Percentiles rank a stretch among this genome's conserved stretches.
Evolutionary conservation across 768 basidiomycete species (phyloP).

Genomic region (Amanita rimosa): DNA sequence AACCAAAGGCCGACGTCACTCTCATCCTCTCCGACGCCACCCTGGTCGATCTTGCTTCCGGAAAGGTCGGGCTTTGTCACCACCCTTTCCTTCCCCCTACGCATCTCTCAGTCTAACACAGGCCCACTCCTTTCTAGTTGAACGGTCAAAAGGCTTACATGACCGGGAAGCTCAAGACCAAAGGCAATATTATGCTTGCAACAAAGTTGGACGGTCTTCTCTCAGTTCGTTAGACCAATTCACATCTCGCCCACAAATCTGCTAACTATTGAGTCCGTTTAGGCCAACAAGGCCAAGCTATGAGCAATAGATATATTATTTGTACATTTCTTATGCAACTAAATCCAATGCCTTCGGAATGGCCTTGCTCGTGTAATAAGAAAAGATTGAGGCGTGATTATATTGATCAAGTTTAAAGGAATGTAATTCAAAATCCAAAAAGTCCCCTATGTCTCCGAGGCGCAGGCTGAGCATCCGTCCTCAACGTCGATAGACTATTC

Average conservation of each 20-base stretch:
- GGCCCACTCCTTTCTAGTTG: conserved; percentile 28
- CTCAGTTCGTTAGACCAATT: conserved; percentile 42
- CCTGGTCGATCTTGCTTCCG: conserved; percentile 56
- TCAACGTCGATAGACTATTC: conserved; percentile 81
- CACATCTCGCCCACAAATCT: neutral
- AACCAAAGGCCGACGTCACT: conserved; percentile 74
- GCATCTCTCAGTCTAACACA: no score
- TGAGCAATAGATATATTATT: conserved; percentile 13
- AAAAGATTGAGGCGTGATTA: neutral
- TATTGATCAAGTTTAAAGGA: neutral
- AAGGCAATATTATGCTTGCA: conserved; percentile 88
- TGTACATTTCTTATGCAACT: neutral
- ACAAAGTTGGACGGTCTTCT: conserved; percentile 83
- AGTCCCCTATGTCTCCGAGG: conserved; percentile 69
- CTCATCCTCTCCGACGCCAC: conserved; percentile 71
- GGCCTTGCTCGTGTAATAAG: no score
- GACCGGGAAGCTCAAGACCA: conserved; percentile 88
- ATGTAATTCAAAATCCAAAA: conserved; percentile 50
- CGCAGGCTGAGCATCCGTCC: conserved; percentile 68
- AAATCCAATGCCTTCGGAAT: no score
- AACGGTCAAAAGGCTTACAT: conserved; percentile 95
- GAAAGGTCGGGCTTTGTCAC: conserved; percentile 37
- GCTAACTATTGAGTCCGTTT: neutral
- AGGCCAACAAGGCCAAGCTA: conserved; percentile 37
- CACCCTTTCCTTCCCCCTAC: no score